Conservation (phyloP, 177 flowering plant species). For the Vitis hybrid region DNA sequence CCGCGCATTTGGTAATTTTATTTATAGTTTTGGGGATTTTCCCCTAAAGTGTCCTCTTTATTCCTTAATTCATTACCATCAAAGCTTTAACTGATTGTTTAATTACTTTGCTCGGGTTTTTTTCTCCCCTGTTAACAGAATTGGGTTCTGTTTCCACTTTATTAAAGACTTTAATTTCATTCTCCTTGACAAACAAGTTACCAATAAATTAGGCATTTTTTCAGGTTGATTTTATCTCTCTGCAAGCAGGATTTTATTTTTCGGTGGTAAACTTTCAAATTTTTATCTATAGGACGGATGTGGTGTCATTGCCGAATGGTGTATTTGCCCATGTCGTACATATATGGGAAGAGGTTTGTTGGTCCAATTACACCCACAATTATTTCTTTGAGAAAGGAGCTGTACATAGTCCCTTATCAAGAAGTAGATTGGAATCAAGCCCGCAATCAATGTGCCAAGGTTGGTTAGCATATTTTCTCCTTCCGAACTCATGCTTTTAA, state of each 20-base stretch:
- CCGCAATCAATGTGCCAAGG: conserved; percentile 50
- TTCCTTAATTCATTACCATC: neutral
- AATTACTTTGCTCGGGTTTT: neutral
- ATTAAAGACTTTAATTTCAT: too few species aligned
- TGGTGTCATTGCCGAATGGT: conserved; percentile 47
- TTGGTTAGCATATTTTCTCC: conserved; percentile 8
- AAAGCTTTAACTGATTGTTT: neutral
- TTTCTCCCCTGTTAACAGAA: neutral
- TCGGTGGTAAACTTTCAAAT: neutral
- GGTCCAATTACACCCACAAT: conserved; percentile 42
- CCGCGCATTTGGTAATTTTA: neutral
- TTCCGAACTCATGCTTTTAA: too few species aligned
- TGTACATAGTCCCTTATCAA: conserved; percentile 40
- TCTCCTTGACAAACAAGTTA: neutral
- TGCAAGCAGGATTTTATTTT: neutral
- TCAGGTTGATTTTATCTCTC: neutral
- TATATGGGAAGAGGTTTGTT: conserved; percentile 45
- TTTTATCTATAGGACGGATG: conserved; percentile 35
- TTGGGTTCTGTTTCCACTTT: neutral
- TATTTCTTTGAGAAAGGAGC: conserved; percentile 43
- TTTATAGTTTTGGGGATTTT: neutral
- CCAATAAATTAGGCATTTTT: neutral
- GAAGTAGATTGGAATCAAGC: conserved; percentile 54
- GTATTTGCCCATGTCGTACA: conserved; percentile 50
- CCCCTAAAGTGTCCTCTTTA: neutral